Base-by-base conservation (phyloP, 768 basidiomycete genomes). In the Amylocystis lapponica region DNA sequence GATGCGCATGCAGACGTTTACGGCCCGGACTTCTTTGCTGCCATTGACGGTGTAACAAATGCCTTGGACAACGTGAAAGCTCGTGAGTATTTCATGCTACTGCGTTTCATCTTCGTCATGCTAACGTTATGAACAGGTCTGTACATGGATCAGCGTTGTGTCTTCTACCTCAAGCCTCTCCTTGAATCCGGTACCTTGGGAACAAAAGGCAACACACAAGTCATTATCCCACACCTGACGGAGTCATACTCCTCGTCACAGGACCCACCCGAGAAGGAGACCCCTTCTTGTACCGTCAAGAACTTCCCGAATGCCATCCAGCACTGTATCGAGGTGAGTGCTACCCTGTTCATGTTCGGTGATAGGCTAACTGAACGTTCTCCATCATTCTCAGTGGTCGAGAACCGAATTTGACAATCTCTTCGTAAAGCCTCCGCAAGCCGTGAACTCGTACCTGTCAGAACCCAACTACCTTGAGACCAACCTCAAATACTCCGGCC, bases 141-240 rank as follows among this genome's bases (percentile, higher is more conserved):
- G 43, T 98, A 99, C 68, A 97, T 99, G 95, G 96, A 99, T 60
- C 86, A 92, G 57, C 86, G 96, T 43, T 98, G 96, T 58, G 86
- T 99, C 29, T 89, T 97, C 70, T 97, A 89, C 67, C 76, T 83
- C 61, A 99, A 98, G 60, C 91, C 96, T 25, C 71, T 99, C 16
- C 76, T 99, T 32, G 96, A 99, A 56, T 97, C 96, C 12, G 96
- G 96, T 8, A 99, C 96, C 14, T 78, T 99, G 47, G 96, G 96
- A 41, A 99, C 96, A 27, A 97, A 98, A 68, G 96, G 92, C 50
- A 99, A 98, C 64, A 83, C 85, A 4, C 96, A 99, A 66, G 92
- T 98, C 50, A 76, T 99, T 45, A 77, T 97, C 38, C 96, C 95
- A 17, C 79, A 96, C 63, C 52, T 97, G 30, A 96, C 95, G 12